These are phyloP conservation scores for Vickermania spadyakhi DNA, from an alignment of 208 protist species.

Conservation along the genomic window DNA sequence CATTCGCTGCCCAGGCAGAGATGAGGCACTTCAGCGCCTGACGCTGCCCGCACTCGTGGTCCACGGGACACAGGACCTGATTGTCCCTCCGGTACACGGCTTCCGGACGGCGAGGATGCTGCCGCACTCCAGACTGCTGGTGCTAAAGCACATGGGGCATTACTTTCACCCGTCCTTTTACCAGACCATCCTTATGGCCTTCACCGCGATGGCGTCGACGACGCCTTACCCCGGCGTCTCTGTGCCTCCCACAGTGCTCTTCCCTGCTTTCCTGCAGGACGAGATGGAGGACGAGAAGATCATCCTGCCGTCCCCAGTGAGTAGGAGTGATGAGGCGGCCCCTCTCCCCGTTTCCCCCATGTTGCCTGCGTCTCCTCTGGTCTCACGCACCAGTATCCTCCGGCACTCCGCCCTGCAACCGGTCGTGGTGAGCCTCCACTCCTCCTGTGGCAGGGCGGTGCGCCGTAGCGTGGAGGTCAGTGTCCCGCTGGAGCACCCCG, in stretches of 20 bases:
- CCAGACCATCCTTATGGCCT: constrained; percentile 24
- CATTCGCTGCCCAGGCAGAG: constrained; percentile 30
- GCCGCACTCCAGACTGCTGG: constrained; percentile 36
- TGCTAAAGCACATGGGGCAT: constrained; percentile 73
- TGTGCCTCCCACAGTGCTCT: neutral
- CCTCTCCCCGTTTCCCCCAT: neutral
- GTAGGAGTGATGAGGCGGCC: neutral
- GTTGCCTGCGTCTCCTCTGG: neutral
- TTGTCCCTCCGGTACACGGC: constrained; percentile 59
- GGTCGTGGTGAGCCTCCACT: neutral
- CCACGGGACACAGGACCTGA: constrained; percentile 61
- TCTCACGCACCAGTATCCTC: neutral
- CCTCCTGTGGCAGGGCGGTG: constrained; percentile 1
- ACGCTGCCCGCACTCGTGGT: constrained; percentile 51
- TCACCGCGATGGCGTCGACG: constrained; percentile 21
- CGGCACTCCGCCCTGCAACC: neutral
- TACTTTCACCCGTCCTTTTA: constrained; percentile 80
- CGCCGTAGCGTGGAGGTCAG: neutral
- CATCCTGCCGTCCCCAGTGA: neutral
- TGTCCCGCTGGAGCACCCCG: neutral
- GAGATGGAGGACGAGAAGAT: neutral
- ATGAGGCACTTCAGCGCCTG: constrained; percentile 29
- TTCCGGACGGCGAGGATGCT: constrained; percentile 61
- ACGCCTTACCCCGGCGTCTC: constrained; percentile 10
- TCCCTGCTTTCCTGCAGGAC: neutral